Base-by-base conservation (phyloP, 768 basidiomycete genomes). In the Lentinula sp. region DNA sequence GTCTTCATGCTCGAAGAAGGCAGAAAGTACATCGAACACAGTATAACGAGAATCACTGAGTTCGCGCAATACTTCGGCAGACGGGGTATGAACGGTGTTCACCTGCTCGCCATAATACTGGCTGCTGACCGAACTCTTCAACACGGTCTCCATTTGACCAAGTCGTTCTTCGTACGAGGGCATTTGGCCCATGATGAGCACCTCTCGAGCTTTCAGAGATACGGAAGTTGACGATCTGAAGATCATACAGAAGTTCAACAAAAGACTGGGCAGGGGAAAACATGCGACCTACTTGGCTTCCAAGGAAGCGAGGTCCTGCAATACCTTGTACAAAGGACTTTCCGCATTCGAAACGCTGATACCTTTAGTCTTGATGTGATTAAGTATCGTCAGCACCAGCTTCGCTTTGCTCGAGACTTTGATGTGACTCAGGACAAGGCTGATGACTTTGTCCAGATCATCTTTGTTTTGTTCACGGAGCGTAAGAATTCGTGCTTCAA, bases 161-260 rank as follows among this genome's bases (percentile, higher is more conserved):
- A 88, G 79, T 61, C 97, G 90, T 72, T 98, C 97, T 69, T 98
- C 95, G 70, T 93, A 96, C 13, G 95, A 96, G 5, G 97, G 97
- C 85, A 99, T 90, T 72, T 96, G 93, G 51, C 92, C 93, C 36
- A 93, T 82, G 68, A 99, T 98, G 51, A 98, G 82, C 6, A 97
- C 97, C 77, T 99, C 97, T 50, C 97, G 91, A 45, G 97, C 97
- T 74, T 96, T 98, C 64, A 99, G 76, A 2, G 95, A 84, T 39
- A 98, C 95, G 59, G 88, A 80, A 35, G 86, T 91, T n/a, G 95
- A 96, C 6, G 93, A 93, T 69, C 90, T 92, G 2, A 12, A 49
- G 5, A n/a, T 45, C 49, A 36, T 43, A 51, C 35, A 58, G 36
- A 49, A 36, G 52, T 13, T 4, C 16, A 41, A 9, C n/a, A 48